Evolutionary conservation across 1,139 yeast genomes (phyloP).

Genomic region (Suhomyces guaymorum): DNA sequence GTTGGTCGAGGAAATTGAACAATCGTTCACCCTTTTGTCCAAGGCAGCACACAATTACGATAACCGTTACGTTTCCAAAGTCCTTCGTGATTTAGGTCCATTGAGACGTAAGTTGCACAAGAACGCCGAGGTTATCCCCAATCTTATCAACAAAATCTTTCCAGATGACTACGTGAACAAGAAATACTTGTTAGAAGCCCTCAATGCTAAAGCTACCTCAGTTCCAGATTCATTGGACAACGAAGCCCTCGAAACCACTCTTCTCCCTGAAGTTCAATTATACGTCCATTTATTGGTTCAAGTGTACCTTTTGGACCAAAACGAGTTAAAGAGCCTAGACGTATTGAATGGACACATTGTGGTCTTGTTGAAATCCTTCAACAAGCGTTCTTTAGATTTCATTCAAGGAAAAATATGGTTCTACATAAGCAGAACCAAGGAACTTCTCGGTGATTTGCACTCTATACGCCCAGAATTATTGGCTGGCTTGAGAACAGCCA

Average conservation of each 20-base stretch:
- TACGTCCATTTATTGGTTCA: slow-evolving; percentile 79
- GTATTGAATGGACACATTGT: slow-evolving; percentile 57
- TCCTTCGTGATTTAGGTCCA: slow-evolving; percentile 77
- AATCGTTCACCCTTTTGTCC: slow-evolving; percentile 54
- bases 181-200: slow-evolving; percentile 43
- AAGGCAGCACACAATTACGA: slow-evolving; percentile 80
- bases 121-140: slow-evolving; percentile 48
- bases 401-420: slow-evolving; percentile 93
- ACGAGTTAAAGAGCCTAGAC: slow-evolving; percentile 51
- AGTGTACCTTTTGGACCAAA: slow-evolving; percentile 68
- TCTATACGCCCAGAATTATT: slow-evolving; percentile 71
- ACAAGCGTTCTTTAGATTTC: slow-evolving; percentile 82
- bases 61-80: slow-evolving; percentile 83
- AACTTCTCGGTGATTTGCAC: slow-evolving; percentile 58
- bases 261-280: slow-evolving; percentile 75
- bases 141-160: slow-evolving; percentile 56
- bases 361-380: slow-evolving; percentile 58
- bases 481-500: slow-evolving; percentile 79
- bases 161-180: slow-evolving; percentile 47
- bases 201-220: slow-evolving; percentile 24
- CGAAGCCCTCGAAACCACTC: slow-evolving; percentile 27
- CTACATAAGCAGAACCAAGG: slow-evolving; percentile 79
- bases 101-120: slow-evolving; percentile 65
- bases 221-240: slow-evolving; percentile 15
- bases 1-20: slow-evolving; percentile 48